Base-by-base conservation (phyloP, 2,329 filamentous ascomycete genomes). In the Lachnellula subtilissima region DNA sequence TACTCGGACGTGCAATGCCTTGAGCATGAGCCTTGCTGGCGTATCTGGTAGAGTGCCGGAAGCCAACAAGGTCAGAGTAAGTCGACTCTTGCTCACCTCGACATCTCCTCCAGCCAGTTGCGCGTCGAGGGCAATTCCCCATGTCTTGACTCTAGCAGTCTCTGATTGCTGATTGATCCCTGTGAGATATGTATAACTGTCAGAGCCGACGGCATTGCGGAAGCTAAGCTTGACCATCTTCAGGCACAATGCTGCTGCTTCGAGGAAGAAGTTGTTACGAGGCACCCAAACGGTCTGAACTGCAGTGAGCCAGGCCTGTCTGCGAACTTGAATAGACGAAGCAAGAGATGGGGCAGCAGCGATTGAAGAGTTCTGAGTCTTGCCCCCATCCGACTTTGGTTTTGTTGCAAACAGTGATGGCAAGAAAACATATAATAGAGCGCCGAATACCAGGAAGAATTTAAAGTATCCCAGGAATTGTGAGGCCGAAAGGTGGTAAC, bases 281-380 rank as follows among this genome's bases (percentile, higher is more conserved):
- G 93, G 93, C 14, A 97, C 89, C 83, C 91, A 95, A 23, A 96
- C 89, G 4, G 88, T 93, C 73, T 96, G 92, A 57, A 96, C 87
- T 7, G 92, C 89, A 3, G 92, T 97, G 55, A 95, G 84, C 92
- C 93, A 97, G 35, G 92, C 92, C 70, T 91, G 89, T 58, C 88
- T 85, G 50, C 91, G 87, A 47, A 96, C 88, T 64, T 94, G 84
- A 55, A 95, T 91, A 0, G 92, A 87, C 0, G 91, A 92, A 3
- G 89, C 85, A 55, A 91, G 77, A 2, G 89, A 91, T 2, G 88
- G 88, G 5, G 84, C 86, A 17, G 80, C 76, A 37, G 74, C 58
- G 58, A 76, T 67, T 15, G 73, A 71, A 15, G 71, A 58, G 54
- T 72, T 72, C 53, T 85, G 74, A 54, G 72, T 67, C 60, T 76